Evolutionary conservation across 495 filamentous ascomycete species (phyloP).

Genomic region (Penicillium ucsense): DNA sequence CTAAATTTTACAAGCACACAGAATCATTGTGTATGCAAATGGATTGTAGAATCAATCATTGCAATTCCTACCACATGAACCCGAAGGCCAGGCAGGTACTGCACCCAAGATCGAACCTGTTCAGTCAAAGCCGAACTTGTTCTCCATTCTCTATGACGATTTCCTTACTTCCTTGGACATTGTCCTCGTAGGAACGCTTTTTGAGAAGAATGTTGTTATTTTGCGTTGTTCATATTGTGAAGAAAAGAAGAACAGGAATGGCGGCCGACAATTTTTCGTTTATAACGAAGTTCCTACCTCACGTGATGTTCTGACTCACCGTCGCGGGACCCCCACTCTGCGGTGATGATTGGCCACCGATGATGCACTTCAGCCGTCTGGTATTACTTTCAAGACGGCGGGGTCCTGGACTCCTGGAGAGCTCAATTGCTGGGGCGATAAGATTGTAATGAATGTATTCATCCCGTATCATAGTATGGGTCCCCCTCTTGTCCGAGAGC

Average conservation of each 20-base stretch:
- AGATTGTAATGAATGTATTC: neutral
- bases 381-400: too few relatives aligned
- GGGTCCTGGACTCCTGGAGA: too few relatives aligned
- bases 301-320: conserved; percentile 10
- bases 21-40: neutral
- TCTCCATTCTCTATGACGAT: conserved; percentile 61
- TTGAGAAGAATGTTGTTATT: conserved; percentile 50
- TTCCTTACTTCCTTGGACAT: conserved; percentile 50
- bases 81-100: conserved; percentile 38
- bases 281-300: conserved; percentile 3
- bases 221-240: conserved; percentile 58
- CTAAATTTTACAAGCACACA: neutral
- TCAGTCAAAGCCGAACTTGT: conserved; percentile 20
- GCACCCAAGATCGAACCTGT: conserved; percentile 60
- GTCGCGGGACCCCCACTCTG: neutral
- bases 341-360: neutral
- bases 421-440: neutral
- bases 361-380: neutral
- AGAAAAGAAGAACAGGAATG: conserved; percentile 30
- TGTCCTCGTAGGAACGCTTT: conserved; percentile 53
- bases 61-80: conserved; percentile 48
- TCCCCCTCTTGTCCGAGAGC: conserved; percentile 13
- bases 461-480: conserved; percentile 2
- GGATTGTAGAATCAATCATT: conserved; percentile 59
- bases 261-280: conserved; percentile 5